phyloP scores from a whole-genome alignment of 2,329 filamentous ascomycete genomes.

The Sclerotinia glacialis region DNA sequence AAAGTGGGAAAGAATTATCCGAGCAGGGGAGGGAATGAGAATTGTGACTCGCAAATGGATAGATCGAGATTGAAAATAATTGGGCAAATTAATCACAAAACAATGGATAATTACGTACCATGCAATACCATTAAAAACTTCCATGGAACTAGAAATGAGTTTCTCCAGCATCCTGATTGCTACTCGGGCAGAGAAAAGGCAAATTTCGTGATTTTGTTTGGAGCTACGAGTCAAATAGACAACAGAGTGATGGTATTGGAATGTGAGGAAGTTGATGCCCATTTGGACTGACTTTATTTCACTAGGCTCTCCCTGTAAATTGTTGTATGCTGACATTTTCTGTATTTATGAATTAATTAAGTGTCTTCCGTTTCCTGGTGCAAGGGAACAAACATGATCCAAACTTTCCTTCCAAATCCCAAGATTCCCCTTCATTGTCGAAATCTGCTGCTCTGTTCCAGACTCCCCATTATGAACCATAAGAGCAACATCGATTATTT shows the following conservation, averaged over 20 bases:
- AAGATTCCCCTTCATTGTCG: neutral
- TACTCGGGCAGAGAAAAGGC: slow-evolving; percentile 23
- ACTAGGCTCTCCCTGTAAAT: neutral
- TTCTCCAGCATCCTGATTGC: slow-evolving; percentile 24
- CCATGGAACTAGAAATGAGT: slow-evolving; percentile 22
- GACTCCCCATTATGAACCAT: slow-evolving; percentile 6
- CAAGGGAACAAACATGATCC: neutral
- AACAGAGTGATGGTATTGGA: slow-evolving; percentile 27
- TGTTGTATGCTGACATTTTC: neutral
- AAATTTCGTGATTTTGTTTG: slow-evolving; percentile 18
- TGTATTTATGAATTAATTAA: neutral
- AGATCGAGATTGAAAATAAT: neutral
- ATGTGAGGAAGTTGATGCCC: slow-evolving; percentile 23
- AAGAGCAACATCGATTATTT: slow-evolving; percentile 21
- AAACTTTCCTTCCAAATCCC: neutral
- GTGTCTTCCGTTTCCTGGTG: too few species aligned
- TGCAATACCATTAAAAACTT: slow-evolving; percentile 27
- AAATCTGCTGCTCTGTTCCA: neutral
- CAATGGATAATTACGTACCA: slow-evolving; percentile 22
- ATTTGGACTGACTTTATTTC: slow-evolving; percentile 21
- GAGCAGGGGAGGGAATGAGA: neutral
- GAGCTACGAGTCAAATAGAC: slow-evolving; percentile 24
- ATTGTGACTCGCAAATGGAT: neutral
- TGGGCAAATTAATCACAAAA: neutral
- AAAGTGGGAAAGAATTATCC: too few species aligned